Evolutionary conservation across 1,139 yeast genomes (phyloP).

Genomic region (Magnusiomyces sp.): DNA sequence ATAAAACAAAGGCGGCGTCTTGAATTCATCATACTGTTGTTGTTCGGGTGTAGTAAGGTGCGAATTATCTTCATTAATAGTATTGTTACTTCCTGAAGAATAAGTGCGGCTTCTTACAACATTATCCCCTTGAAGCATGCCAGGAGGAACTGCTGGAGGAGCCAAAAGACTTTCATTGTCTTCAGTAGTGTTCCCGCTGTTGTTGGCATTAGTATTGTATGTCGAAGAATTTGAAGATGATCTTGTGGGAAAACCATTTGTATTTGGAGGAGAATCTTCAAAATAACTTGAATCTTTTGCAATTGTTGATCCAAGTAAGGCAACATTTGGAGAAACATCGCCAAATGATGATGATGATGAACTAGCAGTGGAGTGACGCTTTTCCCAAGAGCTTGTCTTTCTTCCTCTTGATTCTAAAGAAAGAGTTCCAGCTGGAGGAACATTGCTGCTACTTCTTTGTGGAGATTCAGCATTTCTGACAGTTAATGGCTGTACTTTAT

Average conservation of each 20-base stretch:
- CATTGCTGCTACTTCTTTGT: neutral
- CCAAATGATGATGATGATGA: constrained; percentile 1
- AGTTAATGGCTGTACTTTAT: no score
- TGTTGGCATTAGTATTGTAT: neutral
- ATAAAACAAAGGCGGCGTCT: constrained; percentile 4
- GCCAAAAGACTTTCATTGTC: neutral
- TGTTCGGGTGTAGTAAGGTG: constrained; percentile 2
- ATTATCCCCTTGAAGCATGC: no score
- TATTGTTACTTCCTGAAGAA: no score
- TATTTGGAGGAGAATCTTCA: no score
- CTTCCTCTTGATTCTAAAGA: neutral
- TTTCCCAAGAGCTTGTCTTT: neutral
- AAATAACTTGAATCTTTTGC: no score
- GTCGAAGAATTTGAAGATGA: no score
- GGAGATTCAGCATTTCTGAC: no score
- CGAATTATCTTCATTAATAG: no score
- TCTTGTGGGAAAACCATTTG: no score
- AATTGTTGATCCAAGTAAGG: neutral
- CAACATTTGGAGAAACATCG: neutral
- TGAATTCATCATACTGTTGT: neutral
- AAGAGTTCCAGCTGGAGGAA: neutral
- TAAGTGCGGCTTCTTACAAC: no score
- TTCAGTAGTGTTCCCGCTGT: neutral
- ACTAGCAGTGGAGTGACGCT: neutral
- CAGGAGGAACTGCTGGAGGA: neutral